Conservation (phyloP, 1,284 basidiomycete genomes). For the Trichosporon faecale region DNA sequence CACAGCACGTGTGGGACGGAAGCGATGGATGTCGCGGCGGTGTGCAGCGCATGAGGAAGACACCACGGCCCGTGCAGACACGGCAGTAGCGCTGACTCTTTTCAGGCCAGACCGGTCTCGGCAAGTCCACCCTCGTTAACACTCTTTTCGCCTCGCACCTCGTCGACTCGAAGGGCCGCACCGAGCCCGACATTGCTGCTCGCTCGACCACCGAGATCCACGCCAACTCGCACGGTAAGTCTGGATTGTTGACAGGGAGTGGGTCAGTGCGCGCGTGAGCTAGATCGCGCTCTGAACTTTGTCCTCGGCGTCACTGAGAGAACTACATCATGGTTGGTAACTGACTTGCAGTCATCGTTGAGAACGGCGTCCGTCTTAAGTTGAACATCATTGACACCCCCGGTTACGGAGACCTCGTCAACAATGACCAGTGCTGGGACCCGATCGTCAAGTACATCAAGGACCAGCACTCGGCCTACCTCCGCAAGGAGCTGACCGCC, state of each 20-base stretch:
- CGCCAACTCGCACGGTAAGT: constrained; percentile 86
- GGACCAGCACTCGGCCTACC: constrained; percentile 97
- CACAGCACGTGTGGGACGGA: not conserved
- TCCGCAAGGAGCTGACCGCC: constrained; percentile 97
- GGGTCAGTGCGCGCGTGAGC: constrained; percentile 6
- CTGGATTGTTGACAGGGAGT: not conserved
- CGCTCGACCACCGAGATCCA: constrained; percentile 96
- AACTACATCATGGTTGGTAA: not conserved
- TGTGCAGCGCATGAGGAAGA: not conserved
- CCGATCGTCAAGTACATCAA: constrained; percentile 89
- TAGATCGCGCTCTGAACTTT: not conserved
- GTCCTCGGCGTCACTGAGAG: not conserved
- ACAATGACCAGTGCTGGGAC: constrained; percentile 99
- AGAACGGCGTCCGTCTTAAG: constrained; percentile 91
- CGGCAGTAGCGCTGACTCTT: constrained; percentile 4
- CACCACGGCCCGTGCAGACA: not conserved
- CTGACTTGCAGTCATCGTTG: constrained; percentile 71
- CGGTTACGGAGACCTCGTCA: constrained; percentile 96
- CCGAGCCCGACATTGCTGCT: constrained; percentile 79
- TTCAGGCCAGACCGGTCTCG: constrained; percentile 92
- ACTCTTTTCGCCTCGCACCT: constrained; percentile 98
- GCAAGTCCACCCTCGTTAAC: constrained; percentile 98
- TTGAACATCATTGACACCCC: constrained; percentile 99
- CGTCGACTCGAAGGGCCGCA: constrained; percentile 93
- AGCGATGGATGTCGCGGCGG: not conserved